A percentile compares a stretch with the other conserved stretches of the same genome.
Evolutionary conservation across 768 basidiomycete species (phyloP).

Genomic region (Rubroboletus pulcherrimus): DNA sequence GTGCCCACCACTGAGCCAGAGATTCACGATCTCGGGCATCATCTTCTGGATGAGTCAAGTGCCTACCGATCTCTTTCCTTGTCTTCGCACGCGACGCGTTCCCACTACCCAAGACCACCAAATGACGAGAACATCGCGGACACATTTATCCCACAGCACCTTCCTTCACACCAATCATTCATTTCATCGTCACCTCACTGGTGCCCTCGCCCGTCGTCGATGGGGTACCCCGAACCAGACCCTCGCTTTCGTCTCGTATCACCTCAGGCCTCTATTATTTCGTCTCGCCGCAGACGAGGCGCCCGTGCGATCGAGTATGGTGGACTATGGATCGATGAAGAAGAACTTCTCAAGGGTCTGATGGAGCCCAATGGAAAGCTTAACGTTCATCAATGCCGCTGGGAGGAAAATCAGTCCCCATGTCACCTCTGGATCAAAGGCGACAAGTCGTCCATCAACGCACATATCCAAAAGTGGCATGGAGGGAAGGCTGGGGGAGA

Average conservation of each 20-base stretch:
- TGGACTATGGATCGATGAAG: slow-evolving; percentile 13
- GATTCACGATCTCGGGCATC: too few species aligned
- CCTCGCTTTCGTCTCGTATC: not conserved
- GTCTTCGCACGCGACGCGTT: not conserved
- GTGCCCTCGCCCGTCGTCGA: not conserved
- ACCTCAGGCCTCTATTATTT: not conserved
- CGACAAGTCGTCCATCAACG: slow-evolving; percentile 10
- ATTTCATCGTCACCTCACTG: too few species aligned
- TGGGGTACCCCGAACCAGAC: not conserved
- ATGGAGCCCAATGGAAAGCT: not conserved
- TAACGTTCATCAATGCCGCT: slow-evolving; percentile 9
- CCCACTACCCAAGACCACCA: not conserved
- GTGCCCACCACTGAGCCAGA: not conserved
- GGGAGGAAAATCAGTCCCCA: slow-evolving; percentile 3
- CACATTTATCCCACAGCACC: too few species aligned
- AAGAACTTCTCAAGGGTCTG: slow-evolving; percentile 6
- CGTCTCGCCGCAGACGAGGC: not conserved
- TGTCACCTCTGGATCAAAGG: slow-evolving; percentile 18
- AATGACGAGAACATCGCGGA: not conserved
- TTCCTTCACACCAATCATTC: not conserved
- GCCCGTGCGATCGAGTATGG: slow-evolving; percentile 3
- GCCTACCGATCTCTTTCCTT: not conserved
- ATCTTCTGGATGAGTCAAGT: not conserved
- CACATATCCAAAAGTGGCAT: slow-evolving; percentile 21
- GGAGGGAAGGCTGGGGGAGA: slow-evolving; percentile 7